phyloP scores from a whole-genome alignment of 768 basidiomycete species.

The Podaxis mareebaensis region DNA sequence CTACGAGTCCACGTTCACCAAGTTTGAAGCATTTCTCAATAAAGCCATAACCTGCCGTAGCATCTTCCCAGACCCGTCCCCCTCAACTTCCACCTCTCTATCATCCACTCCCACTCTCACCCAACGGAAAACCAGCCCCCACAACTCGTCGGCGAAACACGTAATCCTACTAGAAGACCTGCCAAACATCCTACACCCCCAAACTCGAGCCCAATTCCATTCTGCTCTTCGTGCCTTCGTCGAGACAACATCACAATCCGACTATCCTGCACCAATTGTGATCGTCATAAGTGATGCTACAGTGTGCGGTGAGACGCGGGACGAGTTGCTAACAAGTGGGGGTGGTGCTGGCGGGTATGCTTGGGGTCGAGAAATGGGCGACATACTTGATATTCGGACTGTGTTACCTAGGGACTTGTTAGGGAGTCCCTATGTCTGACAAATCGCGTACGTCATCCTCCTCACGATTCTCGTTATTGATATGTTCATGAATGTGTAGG shows the following conservation, averaged over 20 bases:
- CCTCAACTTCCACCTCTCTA: conserved; percentile 14
- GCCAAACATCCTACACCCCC: conserved; percentile 81
- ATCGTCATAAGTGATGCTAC: conserved; percentile 85
- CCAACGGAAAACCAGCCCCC: conserved; percentile 18
- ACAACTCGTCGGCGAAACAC: conserved; percentile 33
- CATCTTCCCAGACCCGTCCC: conserved; percentile 38
- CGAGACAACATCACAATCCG: conserved; percentile 27
- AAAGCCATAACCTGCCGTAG: conserved; percentile 64
- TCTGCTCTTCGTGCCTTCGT: conserved; percentile 62
- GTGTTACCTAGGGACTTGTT: conserved; percentile 72
- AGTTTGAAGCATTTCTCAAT: conserved; percentile 75
- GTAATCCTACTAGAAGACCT: conserved; percentile 87
- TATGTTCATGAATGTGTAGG: conserved; percentile 37
- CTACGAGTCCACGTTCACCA: conserved; percentile 55
- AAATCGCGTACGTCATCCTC: conserved; percentile 62
- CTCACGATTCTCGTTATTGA: not conserved
- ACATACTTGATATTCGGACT: conserved; percentile 60
- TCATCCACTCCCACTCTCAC: conserved; percentile 16
- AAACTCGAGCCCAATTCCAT: conserved; percentile 74
- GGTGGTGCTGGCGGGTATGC: conserved; percentile 21
- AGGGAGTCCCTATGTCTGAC: conserved; percentile 72
- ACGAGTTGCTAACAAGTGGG: conserved; percentile 43
- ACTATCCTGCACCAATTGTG: conserved; percentile 63
- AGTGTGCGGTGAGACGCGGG: conserved; percentile 64
- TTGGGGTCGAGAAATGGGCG: conserved; percentile 46